Evolutionary conservation across 768 basidiomycete genomes (phyloP).

Genomic region (Chlorophyllum brunneum): DNA sequence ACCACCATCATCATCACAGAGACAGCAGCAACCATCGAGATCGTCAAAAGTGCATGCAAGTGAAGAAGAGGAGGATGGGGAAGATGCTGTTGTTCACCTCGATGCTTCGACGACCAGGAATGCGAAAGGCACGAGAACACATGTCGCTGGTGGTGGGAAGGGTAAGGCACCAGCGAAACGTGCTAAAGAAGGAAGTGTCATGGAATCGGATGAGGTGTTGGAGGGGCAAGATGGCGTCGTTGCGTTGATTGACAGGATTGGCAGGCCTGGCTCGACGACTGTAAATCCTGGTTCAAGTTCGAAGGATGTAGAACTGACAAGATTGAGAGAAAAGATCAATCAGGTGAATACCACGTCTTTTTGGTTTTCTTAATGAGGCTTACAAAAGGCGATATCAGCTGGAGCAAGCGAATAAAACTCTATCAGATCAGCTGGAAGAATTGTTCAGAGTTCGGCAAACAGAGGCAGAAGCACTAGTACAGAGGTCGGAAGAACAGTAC

Average conservation of each 20-base stretch:
- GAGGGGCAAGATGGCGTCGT: conserved; percentile 2
- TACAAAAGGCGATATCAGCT: conserved; percentile 24
- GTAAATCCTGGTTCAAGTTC: conserved; percentile 7
- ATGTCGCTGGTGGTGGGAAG: neutral
- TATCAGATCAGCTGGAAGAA: conserved; percentile 58
- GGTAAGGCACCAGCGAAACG: neutral
- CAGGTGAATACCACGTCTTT: conserved; percentile 10
- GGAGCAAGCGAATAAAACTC: conserved; percentile 38
- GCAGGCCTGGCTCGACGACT: conserved; percentile 4
- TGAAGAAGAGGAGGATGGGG: conserved; percentile 23
- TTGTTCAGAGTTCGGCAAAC: conserved; percentile 53
- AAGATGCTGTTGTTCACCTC: conserved; percentile 13
- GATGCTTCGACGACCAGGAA: conserved; percentile 10
- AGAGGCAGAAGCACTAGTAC: conserved; percentile 57
- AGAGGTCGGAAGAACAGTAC: conserved; percentile 45
- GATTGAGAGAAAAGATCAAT: conserved; percentile 15
- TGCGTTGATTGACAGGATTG: conserved; percentile 6
- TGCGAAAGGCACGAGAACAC: neutral
- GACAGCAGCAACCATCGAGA: conserved; percentile 5
- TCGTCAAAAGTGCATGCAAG: conserved; percentile 10
- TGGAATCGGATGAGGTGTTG: conserved; percentile 19
- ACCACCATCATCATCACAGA: conserved; percentile 2
- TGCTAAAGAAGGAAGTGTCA: conserved; percentile 12
- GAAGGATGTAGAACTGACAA: conserved; percentile 14
- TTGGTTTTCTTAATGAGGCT: neutral